Conservation (phyloP, 1,284 basidiomycete species). For the Clitocybe nebularis region DNA sequence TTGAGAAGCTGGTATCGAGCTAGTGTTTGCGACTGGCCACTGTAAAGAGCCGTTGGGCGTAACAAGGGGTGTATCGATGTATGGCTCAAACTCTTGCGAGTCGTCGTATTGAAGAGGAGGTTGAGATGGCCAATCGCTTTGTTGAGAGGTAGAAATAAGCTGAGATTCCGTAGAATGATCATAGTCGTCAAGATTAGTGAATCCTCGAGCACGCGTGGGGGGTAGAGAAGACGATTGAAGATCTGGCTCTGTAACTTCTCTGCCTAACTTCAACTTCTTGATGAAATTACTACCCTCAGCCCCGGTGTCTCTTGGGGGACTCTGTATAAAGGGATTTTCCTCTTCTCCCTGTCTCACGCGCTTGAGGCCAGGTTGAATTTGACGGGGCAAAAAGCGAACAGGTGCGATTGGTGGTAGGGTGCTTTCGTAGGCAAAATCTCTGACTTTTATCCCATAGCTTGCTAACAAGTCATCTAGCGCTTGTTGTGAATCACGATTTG, state of each 20-base stretch:
- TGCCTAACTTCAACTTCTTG: conserved; percentile 35
- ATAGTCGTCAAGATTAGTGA: conserved; percentile 25
- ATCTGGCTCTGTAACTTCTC: conserved; percentile 48
- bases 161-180: conserved; percentile 14
- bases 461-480: conserved; percentile 30
- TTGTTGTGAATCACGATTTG: conserved; percentile 25
- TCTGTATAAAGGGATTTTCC: conserved; percentile 13
- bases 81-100: conserved; percentile 42
- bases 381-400: conserved; percentile 39
- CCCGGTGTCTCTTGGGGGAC: conserved; percentile 1
- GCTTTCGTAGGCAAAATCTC: conserved; percentile 70
- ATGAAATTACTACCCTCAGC: conserved; percentile 7
- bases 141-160: conserved; percentile 12
- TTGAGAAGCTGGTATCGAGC: conserved; percentile 33
- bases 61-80: conserved; percentile 46
- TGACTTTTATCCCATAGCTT: conserved; percentile 56
- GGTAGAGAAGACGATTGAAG: conserved; percentile 18
- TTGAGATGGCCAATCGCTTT: conserved; percentile 17
- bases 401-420: conserved; percentile 54
- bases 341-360: conserved; percentile 30
- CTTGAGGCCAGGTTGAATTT: conserved; percentile 41
- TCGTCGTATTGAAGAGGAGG: conserved; percentile 23
- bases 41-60: conserved; percentile 55
- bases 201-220: conserved; percentile 25
- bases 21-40: conserved; percentile 32